phyloP scores from a whole-genome alignment of 768 basidiomycete genomes.

The Mrakia blollopis region DNA sequence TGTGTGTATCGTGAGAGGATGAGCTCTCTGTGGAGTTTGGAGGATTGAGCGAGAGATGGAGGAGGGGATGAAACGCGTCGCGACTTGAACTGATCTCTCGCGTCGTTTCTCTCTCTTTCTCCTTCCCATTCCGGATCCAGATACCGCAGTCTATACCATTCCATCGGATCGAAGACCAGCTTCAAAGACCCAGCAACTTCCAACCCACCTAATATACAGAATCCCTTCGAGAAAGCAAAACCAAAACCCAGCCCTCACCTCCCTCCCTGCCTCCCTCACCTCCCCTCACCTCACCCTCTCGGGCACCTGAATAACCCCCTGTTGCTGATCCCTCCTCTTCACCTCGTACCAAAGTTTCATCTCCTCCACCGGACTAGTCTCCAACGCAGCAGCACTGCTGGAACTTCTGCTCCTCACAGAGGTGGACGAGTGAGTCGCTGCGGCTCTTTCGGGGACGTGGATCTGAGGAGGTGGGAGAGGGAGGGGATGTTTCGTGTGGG shows the following conservation, averaged over 20 bases:
- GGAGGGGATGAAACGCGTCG: neutral
- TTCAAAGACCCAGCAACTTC: no score
- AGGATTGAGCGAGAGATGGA: no score
- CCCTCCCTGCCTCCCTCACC: neutral
- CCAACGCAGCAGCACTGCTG: neutral
- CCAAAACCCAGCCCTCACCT: neutral
- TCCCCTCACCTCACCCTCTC: neutral
- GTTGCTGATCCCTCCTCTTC: neutral
- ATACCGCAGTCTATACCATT: no score
- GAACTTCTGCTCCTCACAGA: neutral
- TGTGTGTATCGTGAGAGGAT: no score
- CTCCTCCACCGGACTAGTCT: neutral
- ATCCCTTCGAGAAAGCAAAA: neutral
- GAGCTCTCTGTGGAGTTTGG: no score
- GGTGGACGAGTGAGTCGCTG: neutral
- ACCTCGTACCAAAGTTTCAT: slow-evolving; percentile 6
- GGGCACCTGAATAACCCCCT: neutral
- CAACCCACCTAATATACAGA: no score
- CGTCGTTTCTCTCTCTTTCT: neutral
- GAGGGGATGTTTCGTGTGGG: slow-evolving; percentile 7
- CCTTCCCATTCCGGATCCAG: no score
- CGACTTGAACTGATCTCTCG: no score
- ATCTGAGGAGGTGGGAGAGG: slow-evolving; percentile 1
- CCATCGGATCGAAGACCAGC: no score
- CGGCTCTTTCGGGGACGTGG: neutral